phyloP scores from a whole-genome alignment of 331 rosid species.

The Telfairia occidentalis region DNA sequence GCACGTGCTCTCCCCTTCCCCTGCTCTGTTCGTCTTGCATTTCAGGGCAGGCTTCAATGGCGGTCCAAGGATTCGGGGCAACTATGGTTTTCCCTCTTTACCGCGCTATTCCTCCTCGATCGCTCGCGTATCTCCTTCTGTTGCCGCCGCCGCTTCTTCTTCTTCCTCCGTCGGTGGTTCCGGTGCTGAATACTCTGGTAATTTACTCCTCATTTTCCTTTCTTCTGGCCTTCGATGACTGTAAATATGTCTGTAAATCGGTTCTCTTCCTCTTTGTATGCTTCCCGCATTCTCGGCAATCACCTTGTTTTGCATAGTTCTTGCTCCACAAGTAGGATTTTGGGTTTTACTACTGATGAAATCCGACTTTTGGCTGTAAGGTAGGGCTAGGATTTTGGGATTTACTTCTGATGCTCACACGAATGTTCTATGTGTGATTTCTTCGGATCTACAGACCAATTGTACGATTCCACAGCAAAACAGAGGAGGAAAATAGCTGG shows the following conservation, averaged over 20 bases:
- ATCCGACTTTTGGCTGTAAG: neutral
- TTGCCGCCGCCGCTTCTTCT: slow-evolving; percentile 24
- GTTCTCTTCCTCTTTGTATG: neutral
- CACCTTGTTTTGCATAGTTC: neutral
- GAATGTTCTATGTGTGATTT: slow-evolving; percentile 12
- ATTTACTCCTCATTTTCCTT: neutral
- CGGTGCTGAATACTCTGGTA: slow-evolving; percentile 53
- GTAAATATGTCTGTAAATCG: neutral
- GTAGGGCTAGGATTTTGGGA: neutral
- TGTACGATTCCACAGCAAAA: slow-evolving; percentile 36
- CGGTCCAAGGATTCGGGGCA: slow-evolving; percentile 12
- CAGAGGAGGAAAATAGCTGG: slow-evolving; percentile 56
- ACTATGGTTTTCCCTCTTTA: slow-evolving; percentile 12
- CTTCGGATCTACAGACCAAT: slow-evolving; percentile 34
- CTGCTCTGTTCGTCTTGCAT: slow-evolving; percentile 7
- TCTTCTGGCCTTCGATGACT: neutral
- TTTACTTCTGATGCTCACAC: neutral
- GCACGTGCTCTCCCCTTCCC: slow-evolving; percentile 17
- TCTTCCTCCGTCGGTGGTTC: slow-evolving; percentile 60
- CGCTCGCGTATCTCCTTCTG: slow-evolving; percentile 5
- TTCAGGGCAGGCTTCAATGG: slow-evolving; percentile 2
- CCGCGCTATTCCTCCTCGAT: slow-evolving; percentile 4
- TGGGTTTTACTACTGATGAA: neutral
- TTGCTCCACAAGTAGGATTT: neutral
- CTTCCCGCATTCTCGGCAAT: neutral